Conservation (phyloP, 1,284 basidiomycete species). For the Melanopsichium pennsylvanicum region DNA sequence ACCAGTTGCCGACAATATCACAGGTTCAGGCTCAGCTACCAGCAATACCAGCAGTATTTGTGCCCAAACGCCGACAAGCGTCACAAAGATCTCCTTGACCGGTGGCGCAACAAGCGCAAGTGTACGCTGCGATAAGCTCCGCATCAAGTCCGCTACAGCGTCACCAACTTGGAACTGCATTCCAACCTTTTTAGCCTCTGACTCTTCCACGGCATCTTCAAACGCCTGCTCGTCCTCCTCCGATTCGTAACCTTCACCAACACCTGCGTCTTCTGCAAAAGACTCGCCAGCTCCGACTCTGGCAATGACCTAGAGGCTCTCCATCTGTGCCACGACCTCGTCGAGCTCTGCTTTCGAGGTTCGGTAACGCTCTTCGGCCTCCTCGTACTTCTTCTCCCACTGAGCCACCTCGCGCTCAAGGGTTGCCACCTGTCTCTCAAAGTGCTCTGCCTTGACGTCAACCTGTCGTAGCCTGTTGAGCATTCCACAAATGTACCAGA, state of each 20-base stretch:
- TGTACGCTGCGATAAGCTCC: constrained; percentile 24
- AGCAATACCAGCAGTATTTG: constrained; percentile 19
- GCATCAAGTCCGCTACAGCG: constrained; percentile 9
- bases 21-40: not conserved
- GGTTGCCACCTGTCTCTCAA: constrained; percentile 87
- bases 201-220: constrained; percentile 10
- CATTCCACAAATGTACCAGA: not conserved
- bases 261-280: not conserved
- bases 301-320: constrained; percentile 71
- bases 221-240: constrained; percentile 6
- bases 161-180: not conserved
- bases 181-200: not conserved
- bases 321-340: constrained; percentile 83
- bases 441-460: constrained; percentile 98
- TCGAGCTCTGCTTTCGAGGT: constrained; percentile 84
- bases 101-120: constrained; percentile 10
- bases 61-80: constrained; percentile 23
- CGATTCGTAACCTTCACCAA: not conserved
- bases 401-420: constrained; percentile 89
- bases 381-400: constrained; percentile 96
- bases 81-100: constrained; percentile 12
- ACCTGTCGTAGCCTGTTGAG: constrained; percentile 86
- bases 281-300: constrained; percentile 19
- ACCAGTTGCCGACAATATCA: no score
- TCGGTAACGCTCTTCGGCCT: constrained; percentile 77